These are phyloP conservation scores for Penicillium sp. DNA, from an alignment of 2,329 filamentous ascomycete species.

Conservation along the genomic window DNA sequence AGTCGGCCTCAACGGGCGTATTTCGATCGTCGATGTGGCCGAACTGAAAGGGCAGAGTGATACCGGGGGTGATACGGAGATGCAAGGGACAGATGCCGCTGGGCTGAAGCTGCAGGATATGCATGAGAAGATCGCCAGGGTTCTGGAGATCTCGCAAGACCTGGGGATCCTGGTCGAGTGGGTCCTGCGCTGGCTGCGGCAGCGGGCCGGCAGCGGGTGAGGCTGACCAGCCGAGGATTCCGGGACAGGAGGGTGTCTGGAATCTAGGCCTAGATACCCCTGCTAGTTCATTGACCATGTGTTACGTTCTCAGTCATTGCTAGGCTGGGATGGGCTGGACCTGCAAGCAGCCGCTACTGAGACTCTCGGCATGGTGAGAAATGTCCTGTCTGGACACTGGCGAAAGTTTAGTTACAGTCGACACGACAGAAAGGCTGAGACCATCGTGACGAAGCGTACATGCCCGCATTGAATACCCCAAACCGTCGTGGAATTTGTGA, in stretches of 20 bases:
- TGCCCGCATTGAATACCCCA: background rate
- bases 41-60: constrained; percentile 35
- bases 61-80: constrained; percentile 25
- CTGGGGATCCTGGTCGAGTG: constrained; percentile 53
- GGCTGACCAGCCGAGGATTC: constrained; percentile 12
- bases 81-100: constrained; percentile 27
- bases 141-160: constrained; percentile 53
- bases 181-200: constrained; percentile 46
- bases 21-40: constrained; percentile 47
- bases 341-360: background rate
- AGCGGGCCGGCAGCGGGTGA: constrained; percentile 36
- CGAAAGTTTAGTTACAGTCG: background rate
- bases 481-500: background rate
- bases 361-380: background rate
- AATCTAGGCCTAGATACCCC: background rate
- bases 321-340: background rate
- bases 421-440: background rate
- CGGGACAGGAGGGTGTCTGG: constrained; percentile 5
- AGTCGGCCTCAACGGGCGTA: constrained; percentile 49
- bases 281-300: background rate
- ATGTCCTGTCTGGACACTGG: background rate
- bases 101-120: constrained; percentile 31
- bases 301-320: background rate
- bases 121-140: constrained; percentile 44
- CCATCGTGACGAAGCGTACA: background rate